These are phyloP conservation scores for Leishmania braziliensis DNA, from an alignment of 208 protist genomes.

Conservation along the genomic window DNA sequence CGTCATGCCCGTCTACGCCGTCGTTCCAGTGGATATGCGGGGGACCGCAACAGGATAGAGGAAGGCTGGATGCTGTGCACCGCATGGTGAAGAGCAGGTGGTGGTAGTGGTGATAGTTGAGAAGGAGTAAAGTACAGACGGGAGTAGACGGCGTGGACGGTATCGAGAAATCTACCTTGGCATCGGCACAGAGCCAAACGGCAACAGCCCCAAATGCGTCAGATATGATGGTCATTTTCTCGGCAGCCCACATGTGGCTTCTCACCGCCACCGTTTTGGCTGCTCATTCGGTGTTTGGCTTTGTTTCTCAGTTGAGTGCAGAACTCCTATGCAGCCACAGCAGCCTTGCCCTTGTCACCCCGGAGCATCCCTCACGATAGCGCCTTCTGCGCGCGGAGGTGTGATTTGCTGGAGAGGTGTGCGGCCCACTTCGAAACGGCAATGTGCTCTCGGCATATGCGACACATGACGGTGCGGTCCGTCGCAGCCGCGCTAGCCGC, in stretches of 20 bases:
- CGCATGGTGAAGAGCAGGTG: not conserved
- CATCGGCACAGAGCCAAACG: not conserved
- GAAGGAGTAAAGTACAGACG: too few species aligned
- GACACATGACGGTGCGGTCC: constrained; percentile 64
- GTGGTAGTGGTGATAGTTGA: not conserved
- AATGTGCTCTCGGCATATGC: constrained; percentile 65
- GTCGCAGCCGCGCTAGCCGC: constrained; percentile 21
- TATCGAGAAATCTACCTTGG: too few species aligned
- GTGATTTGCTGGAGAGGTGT: constrained; percentile 46
- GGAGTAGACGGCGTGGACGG: not conserved
- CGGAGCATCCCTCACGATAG: not conserved
- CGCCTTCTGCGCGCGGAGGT: constrained; percentile 20
- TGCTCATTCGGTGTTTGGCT: not conserved
- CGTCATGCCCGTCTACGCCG: constrained; percentile 29
- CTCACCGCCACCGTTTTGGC: not conserved
- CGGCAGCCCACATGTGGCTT: too few species aligned
- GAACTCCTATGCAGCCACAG: not conserved
- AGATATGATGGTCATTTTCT: not conserved
- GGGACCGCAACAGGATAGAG: not conserved
- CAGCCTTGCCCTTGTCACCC: not conserved
- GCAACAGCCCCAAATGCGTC: not conserved
- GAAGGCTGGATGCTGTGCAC: not conserved
- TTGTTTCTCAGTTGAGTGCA: not conserved
- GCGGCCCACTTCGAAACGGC: constrained; percentile 41
- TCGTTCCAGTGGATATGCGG: not conserved